Conservation (phyloP, 2,329 filamentous ascomycete species). For the Blastomyces gilchristii region DNA sequence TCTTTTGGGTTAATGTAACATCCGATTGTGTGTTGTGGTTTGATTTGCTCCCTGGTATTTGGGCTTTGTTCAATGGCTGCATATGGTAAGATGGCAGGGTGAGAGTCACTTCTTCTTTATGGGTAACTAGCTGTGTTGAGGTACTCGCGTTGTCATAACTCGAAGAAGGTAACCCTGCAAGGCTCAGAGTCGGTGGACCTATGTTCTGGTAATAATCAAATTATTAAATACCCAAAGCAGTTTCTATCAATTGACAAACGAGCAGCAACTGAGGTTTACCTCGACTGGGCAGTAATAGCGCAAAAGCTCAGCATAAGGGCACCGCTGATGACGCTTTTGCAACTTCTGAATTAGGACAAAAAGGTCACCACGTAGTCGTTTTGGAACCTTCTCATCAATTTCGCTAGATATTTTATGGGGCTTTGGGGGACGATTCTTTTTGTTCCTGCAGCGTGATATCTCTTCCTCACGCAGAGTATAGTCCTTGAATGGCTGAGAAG, state of each 20-base stretch:
- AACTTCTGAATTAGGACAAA: conserved; percentile 55
- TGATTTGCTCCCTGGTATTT: background rate
- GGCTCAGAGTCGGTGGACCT: background rate
- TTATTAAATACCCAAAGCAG: background rate
- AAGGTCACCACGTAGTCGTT: conserved; percentile 51
- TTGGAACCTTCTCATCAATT: conserved; percentile 25
- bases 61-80: conserved; percentile 9
- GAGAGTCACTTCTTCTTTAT: background rate
- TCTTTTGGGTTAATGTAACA: conserved; percentile 15
- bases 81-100: too few relatives aligned
- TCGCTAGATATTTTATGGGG: background rate
- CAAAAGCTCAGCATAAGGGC: conserved; percentile 69
- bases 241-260: background rate
- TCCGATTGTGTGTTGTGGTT: conserved; percentile 9
- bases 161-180: conserved; percentile 16
- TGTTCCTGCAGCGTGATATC: conserved; percentile 39
- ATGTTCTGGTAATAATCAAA: background rate
- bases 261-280: conserved; percentile 22
- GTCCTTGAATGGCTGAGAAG: conserved; percentile 65
- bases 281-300: conserved; percentile 64
- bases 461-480: conserved; percentile 80
- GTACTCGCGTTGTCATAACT: background rate
- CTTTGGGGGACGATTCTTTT: background rate
- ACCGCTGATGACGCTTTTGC: conserved; percentile 60
- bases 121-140: background rate